These are phyloP conservation scores for Ceriops zippeliana DNA, from an alignment of 345 rosid genomes.

Conservation along the genomic window DNA sequence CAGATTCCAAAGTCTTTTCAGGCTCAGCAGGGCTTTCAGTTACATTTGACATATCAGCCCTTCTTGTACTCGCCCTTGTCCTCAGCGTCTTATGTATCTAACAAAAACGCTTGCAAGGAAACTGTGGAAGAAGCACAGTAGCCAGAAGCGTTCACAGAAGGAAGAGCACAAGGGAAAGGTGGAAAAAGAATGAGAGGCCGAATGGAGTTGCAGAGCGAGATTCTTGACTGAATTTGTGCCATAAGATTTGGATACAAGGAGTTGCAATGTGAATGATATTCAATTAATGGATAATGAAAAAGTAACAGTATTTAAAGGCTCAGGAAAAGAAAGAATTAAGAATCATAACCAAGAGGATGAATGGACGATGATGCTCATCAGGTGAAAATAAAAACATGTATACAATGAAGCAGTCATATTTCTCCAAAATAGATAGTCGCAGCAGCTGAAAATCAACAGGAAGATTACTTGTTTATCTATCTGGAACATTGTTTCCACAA, in stretches of 20 bases:
- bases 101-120: conserved; percentile 33
- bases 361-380: conserved; percentile 26
- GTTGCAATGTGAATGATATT: conserved; percentile 24
- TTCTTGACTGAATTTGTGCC: conserved; percentile 26
- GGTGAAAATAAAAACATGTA: conserved; percentile 21
- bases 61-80: conserved; percentile 16
- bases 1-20: conserved; percentile 17
- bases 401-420: conserved; percentile 19
- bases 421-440: conserved; percentile 15
- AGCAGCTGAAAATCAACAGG: conserved; percentile 20
- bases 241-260: conserved; percentile 30
- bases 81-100: conserved; percentile 32
- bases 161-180: conserved; percentile 33
- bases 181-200: conserved; percentile 31
- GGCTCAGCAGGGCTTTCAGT: conserved; percentile 14
- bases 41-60: conserved; percentile 25
- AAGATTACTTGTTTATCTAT: conserved; percentile 21
- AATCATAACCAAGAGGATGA: conserved; percentile 25
- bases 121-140: conserved; percentile 36
- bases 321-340: conserved; percentile 23
- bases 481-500: conserved; percentile 35
- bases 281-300: conserved; percentile 35
- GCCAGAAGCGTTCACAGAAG: conserved; percentile 33
- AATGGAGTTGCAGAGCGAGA: conserved; percentile 29
- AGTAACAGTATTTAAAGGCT: conserved; percentile 7